Percentiles rank a stretch among this genome's conserved stretches.
Conservation (phyloP, 768 basidiomycete species). For the Plicaturopsis crispa region DNA sequence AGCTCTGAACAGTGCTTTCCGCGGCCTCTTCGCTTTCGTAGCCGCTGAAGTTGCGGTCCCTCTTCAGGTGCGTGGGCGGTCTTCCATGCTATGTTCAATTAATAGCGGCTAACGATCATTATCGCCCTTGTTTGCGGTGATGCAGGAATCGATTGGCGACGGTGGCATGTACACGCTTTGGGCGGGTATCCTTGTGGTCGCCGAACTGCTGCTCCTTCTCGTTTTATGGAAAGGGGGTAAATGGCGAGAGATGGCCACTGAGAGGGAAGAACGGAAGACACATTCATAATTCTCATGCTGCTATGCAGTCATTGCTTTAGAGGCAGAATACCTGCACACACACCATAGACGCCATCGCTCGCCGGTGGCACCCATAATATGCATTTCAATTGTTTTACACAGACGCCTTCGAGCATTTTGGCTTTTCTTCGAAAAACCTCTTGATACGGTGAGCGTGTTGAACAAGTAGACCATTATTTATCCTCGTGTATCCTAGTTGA, state of each 20-base stretch:
- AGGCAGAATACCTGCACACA: no score
- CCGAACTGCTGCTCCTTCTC: slow-evolving; percentile 35
- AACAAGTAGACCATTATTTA: no score
- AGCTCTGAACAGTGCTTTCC: slow-evolving; percentile 70
- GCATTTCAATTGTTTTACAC: no score
- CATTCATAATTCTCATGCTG: background rate
- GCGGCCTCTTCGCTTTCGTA: slow-evolving; percentile 62
- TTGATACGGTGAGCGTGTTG: no score
- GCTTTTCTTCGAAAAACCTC: no score
- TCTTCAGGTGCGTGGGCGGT: slow-evolving; percentile 41
- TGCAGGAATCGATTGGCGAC: slow-evolving; percentile 63
- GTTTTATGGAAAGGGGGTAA: slow-evolving; percentile 31
- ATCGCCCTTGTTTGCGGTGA: slow-evolving; percentile 1
- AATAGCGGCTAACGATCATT: background rate
- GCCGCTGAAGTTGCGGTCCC: slow-evolving; percentile 70
- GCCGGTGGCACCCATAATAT: no score
- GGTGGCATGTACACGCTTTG: slow-evolving; percentile 74
- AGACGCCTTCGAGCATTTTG: no score
- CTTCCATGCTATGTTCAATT: slow-evolving; percentile 1
- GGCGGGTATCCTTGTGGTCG: slow-evolving; percentile 34
- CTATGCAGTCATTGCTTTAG: slow-evolving; percentile 6
- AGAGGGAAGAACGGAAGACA: slow-evolving; percentile 15
- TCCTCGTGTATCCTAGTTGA: no score
- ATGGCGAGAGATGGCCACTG: slow-evolving; percentile 33
- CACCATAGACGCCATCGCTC: no score